Base-by-base conservation (phyloP, 306 rosid species). In the Mimosa bimucronata region DNA sequence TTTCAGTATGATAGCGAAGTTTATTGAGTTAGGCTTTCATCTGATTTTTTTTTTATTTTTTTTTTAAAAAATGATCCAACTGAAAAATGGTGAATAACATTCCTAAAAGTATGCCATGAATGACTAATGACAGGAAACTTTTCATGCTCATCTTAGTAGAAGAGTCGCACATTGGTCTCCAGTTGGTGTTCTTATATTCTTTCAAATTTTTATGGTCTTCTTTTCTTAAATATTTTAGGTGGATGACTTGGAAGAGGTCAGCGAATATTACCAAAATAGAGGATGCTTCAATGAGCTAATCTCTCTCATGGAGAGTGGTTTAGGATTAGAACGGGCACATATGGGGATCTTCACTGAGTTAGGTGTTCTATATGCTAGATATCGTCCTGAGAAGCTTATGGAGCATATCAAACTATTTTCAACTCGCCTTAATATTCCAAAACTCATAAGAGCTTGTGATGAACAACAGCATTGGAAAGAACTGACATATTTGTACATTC, bases 311-410 rank as follows among this genome's bases (percentile, higher is more conserved):
- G 99, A 96, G 91, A 96, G 99, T 83, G 99, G 99, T 73, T 85
- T 96, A 55, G 99, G 99, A 31, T 88, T 96, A 78, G 99, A 96
- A 86, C 97, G 99, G 66, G 99, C 99, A 58, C 97, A 96, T 70
- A 96, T 96, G 99, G 98, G 99, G 55, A 96, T 96, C 91, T 96
- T 96, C 81, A 96, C 99, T 0, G 99, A 96, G 88, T 85, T 96
- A 83, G 99, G 99, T 71, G 99, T 96, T 83, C 86, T 96, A 52
- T 96, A 93, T 91, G 99, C 99, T 53, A 96, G 99, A 93, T 96
- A 96, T 79, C 98, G 99, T 79, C 93, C 90, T 1, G 99, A 96
- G 88, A 96, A 96, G 86, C 97, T 96, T 81, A 96, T 96, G 99
- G 99, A 96, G 90, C 99, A 96, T 77, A 93, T 96, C 83, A 96